Percentiles rank a stretch among this genome's conserved stretches.
Conservation (phyloP, 768 basidiomycete genomes). For the Trametes cingulata region DNA sequence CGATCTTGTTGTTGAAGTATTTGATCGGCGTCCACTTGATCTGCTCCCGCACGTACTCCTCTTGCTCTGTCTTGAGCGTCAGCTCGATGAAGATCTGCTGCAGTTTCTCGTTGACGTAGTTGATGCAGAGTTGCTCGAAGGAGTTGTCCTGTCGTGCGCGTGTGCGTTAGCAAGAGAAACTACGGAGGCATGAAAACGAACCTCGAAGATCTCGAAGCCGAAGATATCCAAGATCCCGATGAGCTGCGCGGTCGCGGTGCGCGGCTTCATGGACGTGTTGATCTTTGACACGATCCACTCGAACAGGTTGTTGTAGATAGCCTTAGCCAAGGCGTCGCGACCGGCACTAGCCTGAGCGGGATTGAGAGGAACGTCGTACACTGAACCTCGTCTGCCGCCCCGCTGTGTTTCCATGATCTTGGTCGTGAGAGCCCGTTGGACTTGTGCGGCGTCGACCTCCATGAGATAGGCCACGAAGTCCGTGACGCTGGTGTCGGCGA, state of each 20-base stretch:
- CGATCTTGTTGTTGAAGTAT: slow-evolving; percentile 98
- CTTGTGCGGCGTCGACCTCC: slow-evolving; percentile 75
- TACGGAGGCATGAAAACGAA: slow-evolving; percentile 30
- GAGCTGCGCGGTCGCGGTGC: slow-evolving; percentile 68
- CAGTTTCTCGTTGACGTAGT: slow-evolving; percentile 99
- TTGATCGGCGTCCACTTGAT: slow-evolving; percentile 99
- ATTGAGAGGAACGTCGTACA: slow-evolving; percentile 97
- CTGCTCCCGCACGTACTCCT: slow-evolving; percentile 97
- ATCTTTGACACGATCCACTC: slow-evolving; percentile 99
- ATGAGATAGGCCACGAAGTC: slow-evolving; percentile 95
- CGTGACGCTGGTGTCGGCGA: slow-evolving; percentile 84
- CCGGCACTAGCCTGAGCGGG: slow-evolving; percentile 88
- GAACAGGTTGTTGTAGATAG: slow-evolving; percentile 97
- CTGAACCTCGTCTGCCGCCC: slow-evolving; percentile 88
- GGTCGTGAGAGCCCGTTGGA: slow-evolving; percentile 86
- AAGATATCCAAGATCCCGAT: slow-evolving; percentile 99
- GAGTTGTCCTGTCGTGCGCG: slow-evolving; percentile 72
- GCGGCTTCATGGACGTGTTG: slow-evolving; percentile 95
- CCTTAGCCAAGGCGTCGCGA: slow-evolving; percentile 90
- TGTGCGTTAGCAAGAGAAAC: slow-evolving; percentile 6
- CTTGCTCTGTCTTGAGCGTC: slow-evolving; percentile 98
- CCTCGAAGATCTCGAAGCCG: slow-evolving; percentile 98
- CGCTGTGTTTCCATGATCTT: slow-evolving; percentile 90
- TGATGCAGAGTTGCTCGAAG: slow-evolving; percentile 98
- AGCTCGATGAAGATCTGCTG: slow-evolving; percentile 99